Conservation (phyloP, 495 filamentous ascomycete genomes). For the Talaromyces liani region DNA sequence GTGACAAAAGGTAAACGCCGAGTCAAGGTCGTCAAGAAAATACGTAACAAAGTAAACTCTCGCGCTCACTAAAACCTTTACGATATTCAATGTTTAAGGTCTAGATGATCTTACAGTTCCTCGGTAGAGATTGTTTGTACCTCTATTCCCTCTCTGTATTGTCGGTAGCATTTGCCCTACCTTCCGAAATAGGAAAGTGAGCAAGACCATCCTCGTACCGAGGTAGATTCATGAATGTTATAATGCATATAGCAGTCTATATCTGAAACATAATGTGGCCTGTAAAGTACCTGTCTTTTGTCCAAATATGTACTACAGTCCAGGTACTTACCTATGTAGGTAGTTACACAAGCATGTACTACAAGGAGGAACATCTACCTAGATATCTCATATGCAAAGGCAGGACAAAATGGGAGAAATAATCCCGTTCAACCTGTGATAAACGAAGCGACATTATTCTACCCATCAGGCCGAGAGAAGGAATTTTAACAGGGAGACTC, state of each 20-base stretch:
- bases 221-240: neutral
- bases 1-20: too few species aligned
- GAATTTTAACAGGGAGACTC: too few species aligned
- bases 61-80: neutral
- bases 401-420: neutral
- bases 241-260: neutral
- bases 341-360: neutral
- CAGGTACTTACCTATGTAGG: neutral
- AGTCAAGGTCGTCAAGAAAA: too few species aligned
- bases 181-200: neutral
- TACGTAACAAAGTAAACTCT: neutral
- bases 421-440: neutral
- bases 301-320: neutral
- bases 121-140: neutral
- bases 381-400: neutral
- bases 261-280: neutral
- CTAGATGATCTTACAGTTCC: neutral
- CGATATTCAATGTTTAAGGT: neutral
- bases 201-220: neutral
- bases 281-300: neutral
- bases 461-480: neutral
- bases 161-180: neutral
- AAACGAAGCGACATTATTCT: neutral
- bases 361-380: neutral
- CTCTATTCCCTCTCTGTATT: neutral